Percentiles rank a stretch among this genome's conserved stretches.
These are phyloP conservation scores for Eragrostis tef DNA, from an alignment of 202 grass and related monocot genomes.

Conservation along the genomic window DNA sequence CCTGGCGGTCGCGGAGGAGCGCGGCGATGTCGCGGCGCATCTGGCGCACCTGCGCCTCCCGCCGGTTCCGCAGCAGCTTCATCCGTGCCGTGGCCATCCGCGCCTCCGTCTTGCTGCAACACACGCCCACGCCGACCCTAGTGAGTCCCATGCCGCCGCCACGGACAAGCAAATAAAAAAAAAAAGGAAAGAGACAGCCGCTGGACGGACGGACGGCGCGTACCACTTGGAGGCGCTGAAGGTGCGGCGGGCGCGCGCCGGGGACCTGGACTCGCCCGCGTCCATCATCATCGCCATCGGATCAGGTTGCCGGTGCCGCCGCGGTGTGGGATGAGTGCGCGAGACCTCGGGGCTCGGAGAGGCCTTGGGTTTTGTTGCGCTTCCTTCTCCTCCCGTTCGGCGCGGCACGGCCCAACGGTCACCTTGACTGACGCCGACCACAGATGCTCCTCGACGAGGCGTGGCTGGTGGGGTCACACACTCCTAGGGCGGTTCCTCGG, in stretches of 20 bases:
- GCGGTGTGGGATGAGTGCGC: constrained; percentile 1
- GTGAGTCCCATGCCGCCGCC: neutral
- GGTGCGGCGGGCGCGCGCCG: constrained; percentile 48
- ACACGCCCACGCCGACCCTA: neutral
- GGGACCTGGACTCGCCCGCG: constrained; percentile 50
- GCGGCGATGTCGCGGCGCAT: constrained; percentile 85
- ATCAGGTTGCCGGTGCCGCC: neutral
- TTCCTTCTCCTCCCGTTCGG: neutral
- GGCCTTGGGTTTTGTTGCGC: constrained; percentile 38
- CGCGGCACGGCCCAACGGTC: constrained; percentile 47
- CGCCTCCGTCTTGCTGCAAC: constrained; percentile 88
- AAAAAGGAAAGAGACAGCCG: neutral
- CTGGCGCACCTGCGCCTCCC: constrained; percentile 82
- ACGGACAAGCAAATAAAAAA: neutral
- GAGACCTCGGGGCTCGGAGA: constrained; percentile 18
- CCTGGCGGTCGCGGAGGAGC: constrained; percentile 75
- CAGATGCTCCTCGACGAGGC: constrained; percentile 52
- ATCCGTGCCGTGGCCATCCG: constrained; percentile 88
- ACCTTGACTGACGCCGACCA: constrained; percentile 38
- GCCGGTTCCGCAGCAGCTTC: constrained; percentile 83
- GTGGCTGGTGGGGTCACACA: neutral
- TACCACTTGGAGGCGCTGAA: constrained; percentile 98
- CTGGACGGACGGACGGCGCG: neutral
- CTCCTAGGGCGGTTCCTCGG: neutral
- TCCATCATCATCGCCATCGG: constrained; percentile 54